Base-by-base conservation (phyloP, 1,284 basidiomycete species). In the Cerrena zonata region DNA sequence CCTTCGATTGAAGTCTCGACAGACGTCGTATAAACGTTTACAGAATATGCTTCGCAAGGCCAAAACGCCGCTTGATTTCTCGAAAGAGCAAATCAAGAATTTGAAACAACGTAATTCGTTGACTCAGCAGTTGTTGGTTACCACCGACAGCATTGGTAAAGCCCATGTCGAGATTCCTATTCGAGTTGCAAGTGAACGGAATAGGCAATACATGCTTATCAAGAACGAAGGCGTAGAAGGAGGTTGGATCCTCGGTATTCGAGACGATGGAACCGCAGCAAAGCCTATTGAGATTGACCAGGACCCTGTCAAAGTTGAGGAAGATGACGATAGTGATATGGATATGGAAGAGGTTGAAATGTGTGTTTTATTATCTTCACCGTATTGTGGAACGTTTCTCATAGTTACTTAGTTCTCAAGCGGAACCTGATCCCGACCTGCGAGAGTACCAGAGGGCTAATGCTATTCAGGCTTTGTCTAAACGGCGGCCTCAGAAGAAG, bases 111-210 rank as follows among this genome's bases (percentile, higher is more conserved):
- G 96, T 34, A 99, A 99, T 65, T 69, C 84, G 1, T 75, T 98
- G 52, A 99, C 96, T 0, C 96, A 99, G 61, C 92, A 96, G 62
- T 79, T 99, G n/a, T 74, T 99, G 36, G 82, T 81, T 30, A 95
- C 97, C 18, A 97, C 94, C 2, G 94, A 98, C 70, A 90, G 77
- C 56, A 92, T 99, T 48, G 92, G 93, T 48, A 89, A 86, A 59
- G 89, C 92, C 0, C 82, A 93, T 64, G 79, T 96, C 45, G 85
- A 86, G 1, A 95, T 97, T 46, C 93, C 94, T 23, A 78, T 94
- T 22, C 80, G 95, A 21, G 91, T 99, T 52, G 95, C 95, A 0
- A 92, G 92, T 55, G 92, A 96, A 69, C 75, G 95, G 49, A 98
- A 97, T 63, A 86, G 83, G 62, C 86, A 97, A 68, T 99, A 99